Conservation (phyloP, 108 stramenopile genomes). For the Discostella pseudostelligera region DNA sequence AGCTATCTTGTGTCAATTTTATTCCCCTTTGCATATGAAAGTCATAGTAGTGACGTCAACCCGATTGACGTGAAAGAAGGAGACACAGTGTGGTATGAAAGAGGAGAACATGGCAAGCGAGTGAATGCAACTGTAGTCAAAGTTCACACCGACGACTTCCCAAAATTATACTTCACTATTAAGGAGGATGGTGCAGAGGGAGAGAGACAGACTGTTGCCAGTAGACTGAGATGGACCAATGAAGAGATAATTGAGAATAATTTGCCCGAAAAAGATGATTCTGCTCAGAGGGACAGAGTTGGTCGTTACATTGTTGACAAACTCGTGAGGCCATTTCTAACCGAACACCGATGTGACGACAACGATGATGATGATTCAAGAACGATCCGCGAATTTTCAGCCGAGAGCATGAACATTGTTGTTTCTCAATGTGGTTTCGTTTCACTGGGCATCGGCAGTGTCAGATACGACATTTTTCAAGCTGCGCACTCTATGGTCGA, state of each 20-base stretch:
- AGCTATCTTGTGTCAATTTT: conserved; percentile 29
- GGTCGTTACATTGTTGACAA: conserved; percentile 36
- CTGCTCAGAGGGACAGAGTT: conserved; percentile 19
- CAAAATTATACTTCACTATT: conserved; percentile 73
- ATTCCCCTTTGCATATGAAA: conserved; percentile 13
- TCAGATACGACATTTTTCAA: conserved; percentile 60
- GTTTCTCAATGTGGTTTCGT: conserved; percentile 61
- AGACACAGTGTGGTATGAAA: conserved; percentile 63
- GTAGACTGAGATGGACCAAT: conserved; percentile 45
- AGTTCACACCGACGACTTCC: conserved; percentile 69
- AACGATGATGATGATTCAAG: conserved; percentile 8
- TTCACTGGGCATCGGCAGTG: conserved; percentile 64
- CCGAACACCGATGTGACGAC: not conserved
- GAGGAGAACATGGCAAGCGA: conserved; percentile 40
- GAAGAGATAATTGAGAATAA: not conserved
- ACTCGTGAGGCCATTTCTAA: conserved; percentile 34
- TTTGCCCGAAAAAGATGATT: not conserved
- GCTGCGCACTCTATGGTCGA: conserved; percentile 31
- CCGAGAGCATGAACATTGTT: conserved; percentile 58
- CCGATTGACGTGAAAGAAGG: conserved; percentile 45
- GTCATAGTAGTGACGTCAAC: not conserved
- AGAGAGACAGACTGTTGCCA: conserved; percentile 70
- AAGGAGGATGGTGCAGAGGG: conserved; percentile 23
- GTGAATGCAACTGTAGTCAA: conserved; percentile 54
- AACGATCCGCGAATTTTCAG: conserved; percentile 11